Evolutionary conservation across 2,329 filamentous ascomycete species (phyloP), one percentile per base, ranked within the genome.

Genomic region (Scedosporium boydii): DNA sequence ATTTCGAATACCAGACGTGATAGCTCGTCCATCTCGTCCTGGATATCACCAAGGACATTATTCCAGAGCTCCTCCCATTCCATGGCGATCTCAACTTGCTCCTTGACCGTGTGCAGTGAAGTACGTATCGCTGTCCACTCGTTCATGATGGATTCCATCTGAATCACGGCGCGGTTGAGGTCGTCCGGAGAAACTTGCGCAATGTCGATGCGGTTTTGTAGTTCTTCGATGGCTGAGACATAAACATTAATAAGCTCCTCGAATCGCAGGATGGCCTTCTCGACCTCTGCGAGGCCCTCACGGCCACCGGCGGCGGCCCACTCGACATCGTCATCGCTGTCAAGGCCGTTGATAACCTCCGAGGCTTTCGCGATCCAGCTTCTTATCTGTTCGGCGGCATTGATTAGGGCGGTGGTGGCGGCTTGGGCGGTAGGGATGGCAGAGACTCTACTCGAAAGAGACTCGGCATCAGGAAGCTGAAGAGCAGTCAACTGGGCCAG

Each of bases 51-150:
- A 2, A 99, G 80, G 3, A 98, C 93, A 66, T 84, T 91, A 68
- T 91, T 91, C 93, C 95, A 98, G 42, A 99, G 80, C 75, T 98
- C 93, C 73, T 97, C 93, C 93, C 93, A 99, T 71, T 99, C 95
- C 92, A 98, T 96, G 57, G 95, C 95, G 63, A 96, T 87, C 74
- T 98, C 95, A 18, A 99, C 93, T 71, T 98, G 93, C 58, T 84
- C 84, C 72, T 96, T 96, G 62, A 96, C 89, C 27, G 77, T 87
- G 66, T 88, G 89, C 59, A 99, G 78, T 1, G 89, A 88, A 51
- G 79, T 80, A 69, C 91, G 89, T 69, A 97, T 93, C 67, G 87
- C 86, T 55, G 86, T 82, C 95, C 95, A 99, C 69, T 93, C 90
- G 42, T 81, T 81, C 65, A 96, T 79, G 64, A 96, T 95, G 21